Conservation (phyloP, 2,329 filamentous ascomycete genomes). For the Apiospora saccharicola region DNA sequence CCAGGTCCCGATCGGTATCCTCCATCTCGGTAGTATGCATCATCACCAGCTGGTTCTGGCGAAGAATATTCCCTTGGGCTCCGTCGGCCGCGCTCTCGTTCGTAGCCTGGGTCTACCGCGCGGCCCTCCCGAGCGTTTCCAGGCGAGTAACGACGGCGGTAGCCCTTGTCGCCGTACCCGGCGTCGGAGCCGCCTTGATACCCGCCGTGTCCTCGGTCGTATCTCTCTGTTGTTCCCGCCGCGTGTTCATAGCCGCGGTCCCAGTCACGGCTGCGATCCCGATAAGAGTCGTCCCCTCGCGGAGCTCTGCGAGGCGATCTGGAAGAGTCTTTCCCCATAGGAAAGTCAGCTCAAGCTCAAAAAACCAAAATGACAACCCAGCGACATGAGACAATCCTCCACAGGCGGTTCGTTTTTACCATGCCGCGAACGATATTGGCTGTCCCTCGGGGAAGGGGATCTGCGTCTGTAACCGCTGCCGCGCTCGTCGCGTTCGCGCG, state of each 20-base stretch:
- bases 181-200: slow-evolving; percentile 23
- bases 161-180: slow-evolving; percentile 30
- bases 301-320: slow-evolving; percentile 42
- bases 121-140: slow-evolving; percentile 22
- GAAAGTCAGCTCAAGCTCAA: slow-evolving; percentile 44
- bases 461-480: slow-evolving; percentile 37
- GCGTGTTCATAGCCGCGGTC: slow-evolving; percentile 22
- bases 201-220: slow-evolving; percentile 3
- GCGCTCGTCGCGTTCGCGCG: slow-evolving; percentile 40
- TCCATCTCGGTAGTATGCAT: slow-evolving; percentile 35
- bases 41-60: slow-evolving; percentile 37
- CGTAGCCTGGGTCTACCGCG: slow-evolving; percentile 27
- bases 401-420: slow-evolving; percentile 46
- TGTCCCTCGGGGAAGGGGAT: slow-evolving; percentile 41
- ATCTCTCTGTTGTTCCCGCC: slow-evolving; percentile 9
- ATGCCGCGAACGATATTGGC: slow-evolving; percentile 45
- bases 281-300: slow-evolving; percentile 39
- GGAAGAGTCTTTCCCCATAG: slow-evolving; percentile 44
- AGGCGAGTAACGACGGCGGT: slow-evolving; percentile 34
- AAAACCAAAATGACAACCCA: slow-evolving; percentile 28
- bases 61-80: slow-evolving; percentile 39
- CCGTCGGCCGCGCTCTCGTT: slow-evolving; percentile 32
- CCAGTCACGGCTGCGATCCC: slow-evolving; percentile 32
- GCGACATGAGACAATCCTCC: slow-evolving; percentile 34
- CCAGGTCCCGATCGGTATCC: slow-evolving; percentile 38